Percentiles rank a stretch among this genome's conserved stretches.
Evolutionary conservation across 2,329 filamentous ascomycete species (phyloP).

Genomic region (Fusarium xylarioides): DNA sequence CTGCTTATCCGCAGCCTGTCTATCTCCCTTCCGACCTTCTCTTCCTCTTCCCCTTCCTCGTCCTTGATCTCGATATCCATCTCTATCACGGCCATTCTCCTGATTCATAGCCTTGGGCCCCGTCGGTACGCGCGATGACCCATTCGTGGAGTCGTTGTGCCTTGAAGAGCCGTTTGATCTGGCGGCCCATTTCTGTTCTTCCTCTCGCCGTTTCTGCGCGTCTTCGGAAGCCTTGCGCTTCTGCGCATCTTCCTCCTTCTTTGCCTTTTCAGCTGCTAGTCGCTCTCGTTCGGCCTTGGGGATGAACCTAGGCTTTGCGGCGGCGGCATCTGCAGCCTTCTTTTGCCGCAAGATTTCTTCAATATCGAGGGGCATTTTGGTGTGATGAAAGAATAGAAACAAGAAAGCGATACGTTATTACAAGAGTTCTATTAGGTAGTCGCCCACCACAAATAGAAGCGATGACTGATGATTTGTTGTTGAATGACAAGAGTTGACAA

Average conservation of each 20-base stretch:
- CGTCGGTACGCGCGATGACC: constrained; percentile 64
- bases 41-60: constrained; percentile 48
- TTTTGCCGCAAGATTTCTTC: constrained; percentile 88
- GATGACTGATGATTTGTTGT: constrained; percentile 3
- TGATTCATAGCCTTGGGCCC: constrained; percentile 73
- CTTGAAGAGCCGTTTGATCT: constrained; percentile 43
- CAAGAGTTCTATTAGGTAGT: not conserved
- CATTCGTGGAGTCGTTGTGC: constrained; percentile 38
- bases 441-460: not conserved
- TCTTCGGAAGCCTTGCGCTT: constrained; percentile 60
- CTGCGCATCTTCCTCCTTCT: constrained; percentile 72
- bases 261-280: constrained; percentile 79
- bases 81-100: constrained; percentile 50
- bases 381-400: not conserved
- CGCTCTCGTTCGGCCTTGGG: constrained; percentile 84
- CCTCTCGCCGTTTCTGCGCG: constrained; percentile 77
- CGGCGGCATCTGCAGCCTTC: constrained; percentile 83
- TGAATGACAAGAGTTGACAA: constrained; percentile 20
- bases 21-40: constrained; percentile 49
- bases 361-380: constrained; percentile 69
- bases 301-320: constrained; percentile 87
- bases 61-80: constrained; percentile 16
- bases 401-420: not conserved
- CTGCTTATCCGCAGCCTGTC: constrained; percentile 48
- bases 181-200: constrained; percentile 55